Percentiles rank a stretch among this genome's conserved stretches.
Evolutionary conservation across 352 stramenopile species (phyloP).

Genomic region (Phytophthora fragariaefolia): DNA sequence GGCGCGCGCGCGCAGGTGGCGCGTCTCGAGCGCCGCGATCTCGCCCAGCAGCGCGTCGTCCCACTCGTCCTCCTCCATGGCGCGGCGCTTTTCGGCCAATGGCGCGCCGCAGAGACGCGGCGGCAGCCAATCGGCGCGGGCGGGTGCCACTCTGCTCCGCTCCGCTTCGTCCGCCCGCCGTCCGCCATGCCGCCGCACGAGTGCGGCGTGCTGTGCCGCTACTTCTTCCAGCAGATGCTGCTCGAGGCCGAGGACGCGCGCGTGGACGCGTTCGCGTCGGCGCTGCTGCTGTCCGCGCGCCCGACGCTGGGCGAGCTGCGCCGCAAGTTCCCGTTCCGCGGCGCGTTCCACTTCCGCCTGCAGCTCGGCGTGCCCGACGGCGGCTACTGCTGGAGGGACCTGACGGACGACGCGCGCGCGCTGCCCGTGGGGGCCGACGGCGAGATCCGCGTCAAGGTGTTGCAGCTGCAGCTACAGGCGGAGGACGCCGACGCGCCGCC

Average conservation of each 20-base stretch:
- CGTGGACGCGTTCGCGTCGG: constrained; percentile 61
- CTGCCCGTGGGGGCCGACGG: constrained; percentile 47
- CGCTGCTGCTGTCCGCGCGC: constrained; percentile 66
- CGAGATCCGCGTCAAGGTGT: constrained; percentile 77
- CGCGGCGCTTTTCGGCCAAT: too few relatives aligned
- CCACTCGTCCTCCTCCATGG: constrained; percentile 78
- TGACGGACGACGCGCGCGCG: constrained; percentile 53
- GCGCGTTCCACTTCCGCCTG: constrained; percentile 80
- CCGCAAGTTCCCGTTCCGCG: constrained; percentile 81
- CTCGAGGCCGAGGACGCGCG: constrained; percentile 48
- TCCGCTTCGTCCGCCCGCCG: too few relatives aligned
- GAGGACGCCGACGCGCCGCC: constrained; percentile 1
- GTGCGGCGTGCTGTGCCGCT: constrained; percentile 74
- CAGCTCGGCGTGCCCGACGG: constrained; percentile 42
- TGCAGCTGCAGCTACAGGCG: constrained; percentile 63
- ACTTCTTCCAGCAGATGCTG: constrained; percentile 86
- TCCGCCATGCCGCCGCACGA: too few relatives aligned
- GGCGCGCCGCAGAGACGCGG: too few relatives aligned
- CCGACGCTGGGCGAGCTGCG: constrained; percentile 71
- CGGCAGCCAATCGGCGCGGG: too few relatives aligned
- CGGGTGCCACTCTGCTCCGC: too few relatives aligned
- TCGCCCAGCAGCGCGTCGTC: constrained; percentile 80
- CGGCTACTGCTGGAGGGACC: constrained; percentile 82
- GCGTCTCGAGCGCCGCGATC: constrained; percentile 68
- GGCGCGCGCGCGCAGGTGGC: constrained; percentile 32